These are phyloP conservation scores for Mortierella sp. DNA, from an alignment of 371 early-diverging fungal genomes.

Conservation along the genomic window DNA sequence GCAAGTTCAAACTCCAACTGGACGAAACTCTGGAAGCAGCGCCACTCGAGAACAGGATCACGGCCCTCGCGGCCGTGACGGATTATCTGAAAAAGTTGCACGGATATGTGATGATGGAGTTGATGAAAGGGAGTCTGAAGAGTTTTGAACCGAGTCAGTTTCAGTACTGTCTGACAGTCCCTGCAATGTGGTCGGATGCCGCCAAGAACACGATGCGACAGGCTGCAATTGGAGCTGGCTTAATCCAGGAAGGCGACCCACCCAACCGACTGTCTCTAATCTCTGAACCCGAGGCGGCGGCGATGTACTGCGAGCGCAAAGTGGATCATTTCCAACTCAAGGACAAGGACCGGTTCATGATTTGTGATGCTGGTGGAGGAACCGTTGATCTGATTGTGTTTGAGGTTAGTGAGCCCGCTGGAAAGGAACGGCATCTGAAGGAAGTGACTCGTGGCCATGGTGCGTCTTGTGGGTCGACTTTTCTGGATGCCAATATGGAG, in stretches of 20 bases:
- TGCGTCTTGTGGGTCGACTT: conserved; percentile 69
- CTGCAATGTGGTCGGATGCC: conserved; percentile 68
- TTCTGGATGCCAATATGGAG: conserved; percentile 72
- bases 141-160: conserved; percentile 60
- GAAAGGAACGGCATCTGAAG: conserved; percentile 53
- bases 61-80: conserved; percentile 63
- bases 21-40: conserved; percentile 64
- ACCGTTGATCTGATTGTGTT: conserved; percentile 73
- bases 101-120: conserved; percentile 59
- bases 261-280: conserved; percentile 64
- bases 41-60: conserved; percentile 62
- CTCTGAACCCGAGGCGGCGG: conserved; percentile 70
- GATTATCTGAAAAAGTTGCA: conserved; percentile 64
- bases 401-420: conserved; percentile 51
- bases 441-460: conserved; percentile 74
- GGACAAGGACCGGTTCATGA: conserved; percentile 69
- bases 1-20: conserved; percentile 69
- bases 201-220: conserved; percentile 69
- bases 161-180: conserved; percentile 68
- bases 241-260: conserved; percentile 61
- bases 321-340: conserved; percentile 65
- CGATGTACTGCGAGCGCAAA: conserved; percentile 68
- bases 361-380: conserved; percentile 78
- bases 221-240: conserved; percentile 64
- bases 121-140: conserved; percentile 63